phyloP scores from a whole-genome alignment of 1,284 basidiomycete genomes.

The Apiotrichum laibachii region DNA sequence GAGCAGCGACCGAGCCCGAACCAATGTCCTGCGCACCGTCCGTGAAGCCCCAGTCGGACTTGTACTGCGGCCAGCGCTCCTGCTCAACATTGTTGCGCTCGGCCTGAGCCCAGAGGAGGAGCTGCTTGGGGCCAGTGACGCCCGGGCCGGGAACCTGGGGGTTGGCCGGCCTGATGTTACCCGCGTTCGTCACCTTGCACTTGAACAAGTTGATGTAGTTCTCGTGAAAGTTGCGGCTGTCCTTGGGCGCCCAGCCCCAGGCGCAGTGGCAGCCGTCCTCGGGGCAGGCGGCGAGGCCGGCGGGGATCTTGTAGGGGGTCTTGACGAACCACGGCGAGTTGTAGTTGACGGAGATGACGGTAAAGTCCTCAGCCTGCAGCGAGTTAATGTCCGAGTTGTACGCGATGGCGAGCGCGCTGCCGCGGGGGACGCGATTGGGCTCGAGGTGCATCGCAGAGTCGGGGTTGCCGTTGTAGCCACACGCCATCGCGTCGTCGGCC shows the following conservation, averaged over 20 bases:
- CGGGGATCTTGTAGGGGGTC: slow-evolving; percentile 65
- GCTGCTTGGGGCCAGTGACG: no score
- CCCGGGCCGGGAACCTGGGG: no score
- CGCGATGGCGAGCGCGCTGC: slow-evolving; percentile 58
- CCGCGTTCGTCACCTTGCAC: no score
- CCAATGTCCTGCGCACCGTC: no score
- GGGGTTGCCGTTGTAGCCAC: background rate
- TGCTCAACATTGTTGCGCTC: no score
- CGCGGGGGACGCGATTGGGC: background rate
- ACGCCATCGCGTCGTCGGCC: background rate
- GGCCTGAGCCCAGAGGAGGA: no score
- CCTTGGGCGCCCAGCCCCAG: slow-evolving; percentile 63
- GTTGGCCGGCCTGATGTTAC: no score
- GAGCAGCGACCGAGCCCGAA: no score
- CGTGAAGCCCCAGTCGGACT: no score
- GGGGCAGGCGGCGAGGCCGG: slow-evolving; percentile 63
- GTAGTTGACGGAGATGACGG: slow-evolving; percentile 67
- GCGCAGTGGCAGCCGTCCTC: slow-evolving; percentile 64
- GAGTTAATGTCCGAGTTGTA: slow-evolving; percentile 60
- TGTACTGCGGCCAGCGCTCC: no score
- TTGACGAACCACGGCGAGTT: slow-evolving; percentile 64
- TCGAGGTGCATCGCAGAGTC: background rate
- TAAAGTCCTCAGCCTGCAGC: slow-evolving; percentile 64
- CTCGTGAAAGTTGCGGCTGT: no score
- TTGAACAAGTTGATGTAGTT: no score